A percentile compares a stretch with the other conserved stretches of the same genome.
Evolutionary conservation across 192 early-diverging fungal species (phyloP).

Genomic region (Gaertneriomyces semiglobifer): DNA sequence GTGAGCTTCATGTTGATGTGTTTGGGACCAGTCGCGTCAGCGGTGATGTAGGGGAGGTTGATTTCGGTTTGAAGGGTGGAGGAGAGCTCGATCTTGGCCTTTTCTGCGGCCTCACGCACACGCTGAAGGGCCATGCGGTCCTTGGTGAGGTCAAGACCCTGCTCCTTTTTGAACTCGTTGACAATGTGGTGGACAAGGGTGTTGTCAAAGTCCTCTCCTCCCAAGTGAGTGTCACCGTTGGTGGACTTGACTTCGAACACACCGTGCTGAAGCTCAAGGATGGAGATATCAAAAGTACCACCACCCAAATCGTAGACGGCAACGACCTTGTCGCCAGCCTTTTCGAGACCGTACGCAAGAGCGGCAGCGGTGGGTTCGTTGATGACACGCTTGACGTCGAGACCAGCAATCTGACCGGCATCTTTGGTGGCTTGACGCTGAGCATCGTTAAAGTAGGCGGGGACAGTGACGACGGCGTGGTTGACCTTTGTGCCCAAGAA

Average conservation of each 20-base stretch:
- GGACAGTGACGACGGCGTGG: slow-evolving; percentile 95
- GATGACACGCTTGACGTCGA: slow-evolving; percentile 90
- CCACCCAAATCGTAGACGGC: slow-evolving; percentile 98
- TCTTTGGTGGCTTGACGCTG: slow-evolving; percentile 97
- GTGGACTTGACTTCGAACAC: slow-evolving; percentile 99
- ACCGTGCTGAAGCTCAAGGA: slow-evolving; percentile 96
- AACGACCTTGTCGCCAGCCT: slow-evolving; percentile 78
- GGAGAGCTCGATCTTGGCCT: slow-evolving; percentile 98
- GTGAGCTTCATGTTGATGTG: slow-evolving; percentile 95
- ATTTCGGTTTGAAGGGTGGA: slow-evolving; percentile 93
- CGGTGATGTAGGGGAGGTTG: slow-evolving; percentile 94
- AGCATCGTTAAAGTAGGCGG: slow-evolving; percentile 97
- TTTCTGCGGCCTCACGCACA: slow-evolving; percentile 95
- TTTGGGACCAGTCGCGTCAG: slow-evolving; percentile 85
- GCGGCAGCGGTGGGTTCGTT: slow-evolving; percentile 96
- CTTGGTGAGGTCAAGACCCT: slow-evolving; percentile 66
- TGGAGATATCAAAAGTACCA: slow-evolving; percentile 99
- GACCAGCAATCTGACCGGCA: slow-evolving; percentile 84
- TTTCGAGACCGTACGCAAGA: slow-evolving; percentile 85
- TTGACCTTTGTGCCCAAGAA: slow-evolving; percentile 76
- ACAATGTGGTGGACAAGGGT: slow-evolving; percentile 72
- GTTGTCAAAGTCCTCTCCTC: slow-evolving; percentile 68
- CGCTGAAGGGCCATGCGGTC: slow-evolving; percentile 97
- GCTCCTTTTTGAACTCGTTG: slow-evolving; percentile 88
- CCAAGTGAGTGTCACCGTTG: slow-evolving; percentile 87